phyloP scores from a whole-genome alignment of 2,329 filamentous ascomycete genomes.

The Xylariaceae sp. region DNA sequence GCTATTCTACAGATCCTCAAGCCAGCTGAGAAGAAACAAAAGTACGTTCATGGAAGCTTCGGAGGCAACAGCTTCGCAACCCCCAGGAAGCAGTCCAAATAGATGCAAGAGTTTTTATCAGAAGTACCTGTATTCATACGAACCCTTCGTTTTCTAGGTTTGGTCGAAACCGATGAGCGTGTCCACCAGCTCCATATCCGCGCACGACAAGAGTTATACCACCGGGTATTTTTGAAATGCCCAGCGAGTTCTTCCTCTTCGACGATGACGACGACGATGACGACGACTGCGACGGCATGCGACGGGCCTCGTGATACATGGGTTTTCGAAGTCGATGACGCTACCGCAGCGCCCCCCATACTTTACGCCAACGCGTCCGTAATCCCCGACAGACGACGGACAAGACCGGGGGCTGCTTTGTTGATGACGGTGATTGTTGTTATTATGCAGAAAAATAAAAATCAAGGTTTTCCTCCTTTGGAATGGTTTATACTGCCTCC shows the following conservation, averaged over 20 bases:
- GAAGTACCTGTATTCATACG: slow-evolving; percentile 67
- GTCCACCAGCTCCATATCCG: slow-evolving; percentile 22
- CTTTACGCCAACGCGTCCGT: slow-evolving; percentile 6
- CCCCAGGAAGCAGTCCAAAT: slow-evolving; percentile 62
- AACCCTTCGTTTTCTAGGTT: slow-evolving; percentile 81
- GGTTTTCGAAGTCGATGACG: slow-evolving; percentile 23
- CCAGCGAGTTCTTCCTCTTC: slow-evolving; percentile 17
- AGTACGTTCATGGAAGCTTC: slow-evolving; percentile 82
- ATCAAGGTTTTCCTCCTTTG: slow-evolving; percentile 33
- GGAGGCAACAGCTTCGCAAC: slow-evolving; percentile 65
- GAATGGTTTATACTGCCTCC: slow-evolving; percentile 26
- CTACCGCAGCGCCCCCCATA: slow-evolving; percentile 15
- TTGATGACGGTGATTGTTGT: slow-evolving; percentile 29
- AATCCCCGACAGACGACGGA: slow-evolving; percentile 18
- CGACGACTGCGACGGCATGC: no score
- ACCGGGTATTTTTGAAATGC: slow-evolving; percentile 20
- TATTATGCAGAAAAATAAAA: slow-evolving; percentile 34
- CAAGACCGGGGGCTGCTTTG: slow-evolving; percentile 22
- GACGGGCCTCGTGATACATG: no score
- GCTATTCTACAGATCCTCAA: slow-evolving; percentile 72
- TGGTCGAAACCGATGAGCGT: slow-evolving; percentile 74
- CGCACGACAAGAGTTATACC: slow-evolving; percentile 18
- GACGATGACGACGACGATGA: slow-evolving; percentile 23
- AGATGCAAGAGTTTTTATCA: slow-evolving; percentile 53
- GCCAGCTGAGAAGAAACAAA: slow-evolving; percentile 99